phyloP scores from a whole-genome alignment of 139 green algal genomes.

The Tetratostichococcus sp. region DNA sequence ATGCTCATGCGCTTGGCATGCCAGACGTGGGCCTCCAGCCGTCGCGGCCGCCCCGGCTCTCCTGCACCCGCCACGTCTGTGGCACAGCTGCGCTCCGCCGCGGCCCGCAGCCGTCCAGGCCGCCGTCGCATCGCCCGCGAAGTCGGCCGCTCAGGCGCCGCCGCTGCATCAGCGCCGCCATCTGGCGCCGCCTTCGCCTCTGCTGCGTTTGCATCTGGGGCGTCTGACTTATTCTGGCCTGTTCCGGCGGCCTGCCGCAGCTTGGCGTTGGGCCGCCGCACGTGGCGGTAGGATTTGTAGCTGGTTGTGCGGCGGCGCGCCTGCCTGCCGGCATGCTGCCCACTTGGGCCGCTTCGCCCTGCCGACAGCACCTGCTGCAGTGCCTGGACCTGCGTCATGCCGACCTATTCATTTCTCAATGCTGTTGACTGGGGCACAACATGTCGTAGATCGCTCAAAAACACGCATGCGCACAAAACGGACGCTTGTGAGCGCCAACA shows the following conservation, averaged over 20 bases:
- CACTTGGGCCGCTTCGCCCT: background rate
- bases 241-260: no score
- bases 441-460: no score
- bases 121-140: slow-evolving; percentile 55
- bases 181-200: background rate
- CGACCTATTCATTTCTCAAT: background rate
- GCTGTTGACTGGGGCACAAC: no score
- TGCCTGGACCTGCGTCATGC: background rate
- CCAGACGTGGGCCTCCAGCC: slow-evolving; percentile 68
- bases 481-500: no score
- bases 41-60: background rate
- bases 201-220: background rate
- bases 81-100: slow-evolving; percentile 10
- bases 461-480: no score
- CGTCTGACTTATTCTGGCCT: slow-evolving; percentile 1
- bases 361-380: background rate
- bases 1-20: slow-evolving; percentile 63
- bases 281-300: slow-evolving; percentile 35
- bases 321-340: background rate
- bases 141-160: slow-evolving; percentile 12
- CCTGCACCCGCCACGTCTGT: slow-evolving; percentile 11
- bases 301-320: slow-evolving; percentile 26
- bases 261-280: slow-evolving; percentile 30
- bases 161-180: background rate
- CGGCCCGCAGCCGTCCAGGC: slow-evolving; percentile 32